These are phyloP conservation scores for Diaporthe nobilis DNA, from an alignment of 2,329 filamentous ascomycete genomes.

Conservation along the genomic window DNA sequence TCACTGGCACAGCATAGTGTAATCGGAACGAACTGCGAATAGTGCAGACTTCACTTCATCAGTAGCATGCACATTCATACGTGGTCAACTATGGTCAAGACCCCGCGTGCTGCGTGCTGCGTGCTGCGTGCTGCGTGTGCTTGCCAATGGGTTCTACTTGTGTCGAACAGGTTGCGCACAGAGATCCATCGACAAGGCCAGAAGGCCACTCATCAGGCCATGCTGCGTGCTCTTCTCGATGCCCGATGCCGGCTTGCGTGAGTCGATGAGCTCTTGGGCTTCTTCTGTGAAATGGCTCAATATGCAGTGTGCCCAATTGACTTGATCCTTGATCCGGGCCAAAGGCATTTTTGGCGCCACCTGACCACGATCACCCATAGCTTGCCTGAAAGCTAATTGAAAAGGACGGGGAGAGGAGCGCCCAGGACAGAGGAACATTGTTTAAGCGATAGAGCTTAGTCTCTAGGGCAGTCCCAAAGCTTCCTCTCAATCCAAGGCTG, in stretches of 20 bases:
- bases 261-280: neutral
- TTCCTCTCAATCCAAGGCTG: neutral
- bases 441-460: neutral
- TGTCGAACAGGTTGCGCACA: neutral
- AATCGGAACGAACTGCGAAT: neutral
- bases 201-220: neutral
- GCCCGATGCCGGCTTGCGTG: too few species aligned
- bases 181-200: neutral
- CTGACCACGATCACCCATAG: neutral
- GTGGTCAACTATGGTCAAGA: neutral
- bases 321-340: neutral
- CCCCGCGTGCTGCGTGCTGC: too few species aligned
- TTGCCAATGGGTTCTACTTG: neutral
- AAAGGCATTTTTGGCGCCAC: neutral
- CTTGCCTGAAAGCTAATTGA: neutral
- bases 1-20: neutral
- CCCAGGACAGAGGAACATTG: neutral
- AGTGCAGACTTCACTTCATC: neutral
- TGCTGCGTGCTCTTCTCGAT: neutral
- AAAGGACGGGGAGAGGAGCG: too few species aligned
- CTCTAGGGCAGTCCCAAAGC: too few species aligned
- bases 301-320: neutral
- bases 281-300: too few species aligned
- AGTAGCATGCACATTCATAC: neutral
- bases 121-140: too few species aligned